Evolutionary conservation across 768 basidiomycete species (phyloP).

Genomic region (Brasilioporus rufonigricans): DNA sequence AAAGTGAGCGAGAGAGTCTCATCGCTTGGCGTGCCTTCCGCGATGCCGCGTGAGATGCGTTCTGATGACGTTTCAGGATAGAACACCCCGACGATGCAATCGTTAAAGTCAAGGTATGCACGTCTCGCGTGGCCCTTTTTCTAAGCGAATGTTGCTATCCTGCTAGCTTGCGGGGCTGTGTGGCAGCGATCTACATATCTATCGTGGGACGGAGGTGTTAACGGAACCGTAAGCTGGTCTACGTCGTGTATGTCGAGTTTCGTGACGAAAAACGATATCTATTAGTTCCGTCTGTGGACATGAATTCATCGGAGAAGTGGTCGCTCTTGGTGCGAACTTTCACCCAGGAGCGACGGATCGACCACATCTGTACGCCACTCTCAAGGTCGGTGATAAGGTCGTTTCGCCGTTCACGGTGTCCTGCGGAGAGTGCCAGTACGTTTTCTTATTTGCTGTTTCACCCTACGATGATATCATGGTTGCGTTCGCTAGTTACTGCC

Average conservation of each 20-base stretch:
- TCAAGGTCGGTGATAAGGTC: constrained; percentile 73
- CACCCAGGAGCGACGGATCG: constrained; percentile 42
- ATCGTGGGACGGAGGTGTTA: constrained; percentile 59
- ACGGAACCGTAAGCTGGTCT: constrained; percentile 45
- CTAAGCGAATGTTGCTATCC: neutral
- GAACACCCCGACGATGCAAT: constrained; percentile 76
- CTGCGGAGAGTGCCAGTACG: constrained; percentile 84
- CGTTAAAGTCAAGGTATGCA: constrained; percentile 63
- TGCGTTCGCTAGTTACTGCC: constrained; percentile 52
- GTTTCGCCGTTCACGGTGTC: constrained; percentile 80
- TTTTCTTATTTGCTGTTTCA: constrained; percentile 5
- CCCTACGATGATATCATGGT: neutral
- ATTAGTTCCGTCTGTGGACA: constrained; percentile 67
- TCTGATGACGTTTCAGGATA: constrained; percentile 42
- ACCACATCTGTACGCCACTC: constrained; percentile 58
- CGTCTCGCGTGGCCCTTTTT: neutral
- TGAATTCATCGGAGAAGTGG: constrained; percentile 73
- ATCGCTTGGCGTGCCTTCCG: too few species aligned
- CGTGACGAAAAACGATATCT: neutral
- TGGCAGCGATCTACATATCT: constrained; percentile 74
- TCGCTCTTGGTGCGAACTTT: constrained; percentile 64
- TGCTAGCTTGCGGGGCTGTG: constrained; percentile 63
- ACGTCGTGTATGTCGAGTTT: neutral
- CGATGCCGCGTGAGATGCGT: neutral
- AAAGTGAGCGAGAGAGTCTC: constrained; percentile 32